Evolutionary conservation across 768 basidiomycete species (phyloP).

Genomic region (Phanerochaete sordida): DNA sequence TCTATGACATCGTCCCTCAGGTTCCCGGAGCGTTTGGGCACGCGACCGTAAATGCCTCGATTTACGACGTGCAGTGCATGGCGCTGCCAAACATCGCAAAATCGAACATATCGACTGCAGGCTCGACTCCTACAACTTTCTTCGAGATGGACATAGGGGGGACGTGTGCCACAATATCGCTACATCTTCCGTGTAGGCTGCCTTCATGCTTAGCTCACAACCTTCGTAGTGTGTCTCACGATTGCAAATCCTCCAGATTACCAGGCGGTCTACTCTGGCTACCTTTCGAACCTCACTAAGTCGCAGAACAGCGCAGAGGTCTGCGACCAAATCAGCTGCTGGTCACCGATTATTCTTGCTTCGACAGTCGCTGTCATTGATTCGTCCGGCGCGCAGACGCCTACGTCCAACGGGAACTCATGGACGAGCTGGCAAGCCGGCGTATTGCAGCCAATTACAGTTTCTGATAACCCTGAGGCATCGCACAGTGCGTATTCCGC

Average conservation of each 20-base stretch:
- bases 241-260: background rate
- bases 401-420: background rate
- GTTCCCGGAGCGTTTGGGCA: background rate
- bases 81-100: background rate
- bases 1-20: constrained; percentile 1
- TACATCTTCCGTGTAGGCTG: background rate
- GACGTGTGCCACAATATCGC: background rate
- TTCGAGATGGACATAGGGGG: background rate
- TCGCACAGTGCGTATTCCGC: too few relatives aligned
- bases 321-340: background rate
- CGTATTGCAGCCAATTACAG: too few relatives aligned
- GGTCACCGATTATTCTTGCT: background rate
- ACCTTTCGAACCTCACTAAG: background rate
- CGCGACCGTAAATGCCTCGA: background rate
- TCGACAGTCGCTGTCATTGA: background rate
- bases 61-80: background rate
- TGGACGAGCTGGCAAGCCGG: too few relatives aligned
- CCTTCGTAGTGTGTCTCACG: too few relatives aligned
- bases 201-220: background rate
- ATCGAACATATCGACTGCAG: background rate
- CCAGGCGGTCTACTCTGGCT: background rate
- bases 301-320: too few relatives aligned
- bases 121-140: background rate
- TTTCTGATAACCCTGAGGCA: too few relatives aligned
- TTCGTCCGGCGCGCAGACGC: background rate